phyloP scores from a whole-genome alignment of 495 filamentous ascomycete genomes.

The Aspergillus sparsus region DNA sequence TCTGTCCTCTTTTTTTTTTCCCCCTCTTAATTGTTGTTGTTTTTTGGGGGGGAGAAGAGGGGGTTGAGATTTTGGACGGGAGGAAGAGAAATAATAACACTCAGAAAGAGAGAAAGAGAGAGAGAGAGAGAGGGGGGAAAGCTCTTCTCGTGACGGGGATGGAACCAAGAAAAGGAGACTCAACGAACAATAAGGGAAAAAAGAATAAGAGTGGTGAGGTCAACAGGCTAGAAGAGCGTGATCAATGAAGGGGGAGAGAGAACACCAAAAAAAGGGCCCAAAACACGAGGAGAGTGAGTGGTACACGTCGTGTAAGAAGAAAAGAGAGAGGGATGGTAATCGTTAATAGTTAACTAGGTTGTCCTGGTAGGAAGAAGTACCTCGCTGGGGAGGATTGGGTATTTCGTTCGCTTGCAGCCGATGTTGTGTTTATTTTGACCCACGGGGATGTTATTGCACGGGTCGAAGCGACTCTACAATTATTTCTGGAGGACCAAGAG shows the following conservation, averaged over 20 bases:
- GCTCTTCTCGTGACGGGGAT: conserved; percentile 23
- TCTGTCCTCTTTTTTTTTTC: conserved; percentile 10
- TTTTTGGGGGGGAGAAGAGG: conserved; percentile 11
- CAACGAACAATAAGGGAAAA: conserved; percentile 12
- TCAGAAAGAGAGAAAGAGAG: conserved; percentile 20
- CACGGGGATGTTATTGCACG: conserved; percentile 28
- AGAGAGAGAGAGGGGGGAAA: conserved; percentile 5
- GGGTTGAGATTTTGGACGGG: conserved; percentile 16
- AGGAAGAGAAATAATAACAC: neutral
- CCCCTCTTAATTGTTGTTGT: neutral
- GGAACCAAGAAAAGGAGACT: conserved; percentile 21
- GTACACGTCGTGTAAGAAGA: conserved; percentile 1
- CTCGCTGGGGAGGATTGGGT: no score
- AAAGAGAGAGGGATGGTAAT: conserved; percentile 2
- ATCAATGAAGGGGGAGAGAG: conserved; percentile 15
- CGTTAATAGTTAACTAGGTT: neutral
- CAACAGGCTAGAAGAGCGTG: neutral
- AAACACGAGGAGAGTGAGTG: conserved; percentile 2
- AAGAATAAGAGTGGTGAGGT: conserved; percentile 13
- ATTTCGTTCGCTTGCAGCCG: conserved; percentile 29
- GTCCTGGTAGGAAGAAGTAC: no score
- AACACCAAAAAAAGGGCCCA: neutral
- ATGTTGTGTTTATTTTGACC: conserved; percentile 44
- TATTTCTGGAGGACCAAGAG: neutral
- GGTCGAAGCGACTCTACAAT: conserved; percentile 1